phyloP scores from a whole-genome alignment of 208 protist species.

The Trypanosoma boissoni region DNA sequence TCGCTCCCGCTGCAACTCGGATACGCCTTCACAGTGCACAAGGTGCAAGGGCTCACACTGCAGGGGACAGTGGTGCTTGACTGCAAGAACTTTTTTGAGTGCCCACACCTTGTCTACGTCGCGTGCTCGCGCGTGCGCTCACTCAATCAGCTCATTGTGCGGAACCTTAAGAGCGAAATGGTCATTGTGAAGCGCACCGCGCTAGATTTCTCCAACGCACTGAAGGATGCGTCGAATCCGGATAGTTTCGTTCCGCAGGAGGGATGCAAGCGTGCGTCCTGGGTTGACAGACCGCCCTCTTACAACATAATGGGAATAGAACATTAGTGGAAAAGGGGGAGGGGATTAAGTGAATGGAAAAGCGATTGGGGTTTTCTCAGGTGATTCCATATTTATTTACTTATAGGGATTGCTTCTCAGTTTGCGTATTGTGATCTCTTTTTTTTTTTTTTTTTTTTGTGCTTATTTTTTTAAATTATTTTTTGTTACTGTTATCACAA shows the following conservation, averaged over 20 bases:
- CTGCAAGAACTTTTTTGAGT: conserved; percentile 85
- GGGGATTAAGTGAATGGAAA: too few species aligned
- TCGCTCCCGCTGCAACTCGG: conserved; percentile 81
- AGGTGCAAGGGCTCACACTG: conserved; percentile 89
- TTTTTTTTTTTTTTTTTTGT: conserved; percentile 9
- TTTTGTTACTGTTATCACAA: neutral
- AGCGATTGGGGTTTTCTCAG: too few species aligned
- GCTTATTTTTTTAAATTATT: conserved; percentile 1
- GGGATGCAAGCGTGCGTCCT: conserved; percentile 7
- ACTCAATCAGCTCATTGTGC: conserved; percentile 82
- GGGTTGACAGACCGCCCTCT: conserved; percentile 8
- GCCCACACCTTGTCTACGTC: conserved; percentile 89
- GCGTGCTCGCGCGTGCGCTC: conserved; percentile 80
- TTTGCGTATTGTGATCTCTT: conserved; percentile 17
- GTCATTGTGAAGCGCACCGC: conserved; percentile 71
- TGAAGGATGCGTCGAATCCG: conserved; percentile 20
- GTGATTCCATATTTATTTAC: too few species aligned
- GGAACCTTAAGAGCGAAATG: conserved; percentile 71
- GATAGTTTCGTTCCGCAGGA: conserved; percentile 15
- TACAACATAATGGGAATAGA: conserved; percentile 16
- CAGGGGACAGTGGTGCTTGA: conserved; percentile 83
- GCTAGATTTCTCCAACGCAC: conserved; percentile 56
- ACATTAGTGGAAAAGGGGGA: too few species aligned
- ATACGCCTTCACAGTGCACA: conserved; percentile 92
- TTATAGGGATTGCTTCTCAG: neutral